Evolutionary conservation across 2,329 filamentous ascomycete species (phyloP).

Genomic region (Pyrenophora tritici-repentis): DNA sequence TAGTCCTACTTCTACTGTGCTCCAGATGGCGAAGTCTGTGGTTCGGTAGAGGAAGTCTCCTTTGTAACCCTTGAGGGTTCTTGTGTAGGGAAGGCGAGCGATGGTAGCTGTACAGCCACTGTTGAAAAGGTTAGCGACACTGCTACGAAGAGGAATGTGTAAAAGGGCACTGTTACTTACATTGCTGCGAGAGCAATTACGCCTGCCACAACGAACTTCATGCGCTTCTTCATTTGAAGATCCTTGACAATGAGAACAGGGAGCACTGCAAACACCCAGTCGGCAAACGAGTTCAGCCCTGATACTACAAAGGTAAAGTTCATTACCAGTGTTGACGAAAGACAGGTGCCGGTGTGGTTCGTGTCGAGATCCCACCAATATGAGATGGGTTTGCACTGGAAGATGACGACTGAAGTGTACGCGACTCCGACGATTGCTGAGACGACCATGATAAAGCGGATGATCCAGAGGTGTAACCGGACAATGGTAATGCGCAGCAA

Average conservation of each 20-base stretch:
- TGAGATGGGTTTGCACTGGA: conserved; percentile 57
- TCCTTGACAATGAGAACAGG: conserved; percentile 58
- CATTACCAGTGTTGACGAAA: conserved; percentile 53
- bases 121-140: conserved; percentile 9
- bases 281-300: conserved; percentile 34
- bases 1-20: conserved; percentile 33
- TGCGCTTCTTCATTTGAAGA: conserved; percentile 59
- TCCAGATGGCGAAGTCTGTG: conserved; percentile 41
- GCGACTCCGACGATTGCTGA: conserved; percentile 52
- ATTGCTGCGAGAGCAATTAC: conserved; percentile 56
- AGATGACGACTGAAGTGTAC: conserved; percentile 56
- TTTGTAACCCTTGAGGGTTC: conserved; percentile 29
- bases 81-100: conserved; percentile 37
- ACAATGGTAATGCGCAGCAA: conserved; percentile 57
- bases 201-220: conserved; percentile 58
- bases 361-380: conserved; percentile 55
- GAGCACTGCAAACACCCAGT: conserved; percentile 38
- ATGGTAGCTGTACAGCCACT: conserved; percentile 48
- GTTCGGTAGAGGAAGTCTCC: conserved; percentile 41
- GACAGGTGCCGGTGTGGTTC: conserved; percentile 49
- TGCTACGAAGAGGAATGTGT: background rate
- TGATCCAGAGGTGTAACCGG: conserved; percentile 51
- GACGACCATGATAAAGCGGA: conserved; percentile 53
- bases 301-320: conserved; percentile 53
- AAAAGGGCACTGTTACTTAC: conserved; percentile 19